Conservation (phyloP, 2,329 filamentous ascomycete species). For the Septoria petroselini region DNA sequence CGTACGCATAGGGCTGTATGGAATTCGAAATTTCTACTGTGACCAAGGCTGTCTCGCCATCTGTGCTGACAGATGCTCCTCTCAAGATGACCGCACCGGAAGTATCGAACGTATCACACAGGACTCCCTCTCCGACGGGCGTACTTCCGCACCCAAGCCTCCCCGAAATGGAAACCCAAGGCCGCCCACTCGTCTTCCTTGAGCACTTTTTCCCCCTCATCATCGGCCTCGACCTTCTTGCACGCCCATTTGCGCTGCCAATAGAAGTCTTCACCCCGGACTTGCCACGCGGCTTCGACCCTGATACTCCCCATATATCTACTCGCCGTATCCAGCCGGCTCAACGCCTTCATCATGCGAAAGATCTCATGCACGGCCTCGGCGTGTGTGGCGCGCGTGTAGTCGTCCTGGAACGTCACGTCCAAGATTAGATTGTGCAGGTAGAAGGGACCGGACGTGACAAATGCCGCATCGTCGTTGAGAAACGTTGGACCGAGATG, state of each 20-base stretch:
- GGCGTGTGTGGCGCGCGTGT: constrained; percentile 27
- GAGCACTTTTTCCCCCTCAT: neutral
- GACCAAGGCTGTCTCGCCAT: neutral
- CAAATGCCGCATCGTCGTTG: constrained; percentile 7
- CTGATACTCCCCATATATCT: constrained; percentile 19
- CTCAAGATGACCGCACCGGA: no score
- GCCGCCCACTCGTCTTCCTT: constrained; percentile 21
- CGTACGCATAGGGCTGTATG: neutral
- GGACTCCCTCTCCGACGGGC: neutral
- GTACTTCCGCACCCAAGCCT: constrained; percentile 15
- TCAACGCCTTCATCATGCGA: constrained; percentile 23
- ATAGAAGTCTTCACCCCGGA: constrained; percentile 8
- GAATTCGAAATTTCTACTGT: constrained; percentile 3
- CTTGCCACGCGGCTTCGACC: constrained; percentile 12
- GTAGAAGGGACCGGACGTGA: constrained; percentile 15
- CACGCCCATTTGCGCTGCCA: constrained; percentile 15
- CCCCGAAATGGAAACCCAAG: constrained; percentile 19
- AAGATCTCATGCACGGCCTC: constrained; percentile 22
- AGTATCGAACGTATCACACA: neutral
- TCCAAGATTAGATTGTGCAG: constrained; percentile 25
- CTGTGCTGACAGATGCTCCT: no score
- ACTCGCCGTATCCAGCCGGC: constrained; percentile 21
- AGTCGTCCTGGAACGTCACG: constrained; percentile 27
- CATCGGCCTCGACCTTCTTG: neutral
- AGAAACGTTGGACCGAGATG: constrained; percentile 25